A percentile compares a stretch with the other conserved stretches of the same genome.
Conservation (phyloP, 345 rosid genomes). For the Tarenaya hassleriana region DNA sequence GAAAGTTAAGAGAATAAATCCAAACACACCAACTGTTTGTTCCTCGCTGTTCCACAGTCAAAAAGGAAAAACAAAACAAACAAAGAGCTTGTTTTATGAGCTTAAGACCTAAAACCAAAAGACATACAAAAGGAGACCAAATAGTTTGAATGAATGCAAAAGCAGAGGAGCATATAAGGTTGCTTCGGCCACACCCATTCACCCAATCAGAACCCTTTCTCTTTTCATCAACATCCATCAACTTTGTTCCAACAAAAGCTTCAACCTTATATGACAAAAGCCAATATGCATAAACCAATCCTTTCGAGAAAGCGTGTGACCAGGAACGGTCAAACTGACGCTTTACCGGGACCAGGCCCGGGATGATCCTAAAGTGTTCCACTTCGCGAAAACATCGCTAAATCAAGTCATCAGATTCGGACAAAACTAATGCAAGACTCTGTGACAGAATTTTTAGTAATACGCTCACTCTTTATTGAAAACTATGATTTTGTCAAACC, state of each 20-base stretch:
- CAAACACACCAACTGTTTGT: slow-evolving; percentile 19
- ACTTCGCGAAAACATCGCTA: too few relatives aligned
- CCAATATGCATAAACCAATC: slow-evolving; percentile 19
- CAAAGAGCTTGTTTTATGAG: slow-evolving; percentile 26
- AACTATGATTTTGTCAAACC: slow-evolving; percentile 16
- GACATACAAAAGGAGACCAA: too few relatives aligned
- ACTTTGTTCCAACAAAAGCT: slow-evolving; percentile 23
- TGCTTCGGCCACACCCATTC: slow-evolving; percentile 29
- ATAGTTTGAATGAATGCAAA: slow-evolving; percentile 22
- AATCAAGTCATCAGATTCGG: slow-evolving; percentile 25
- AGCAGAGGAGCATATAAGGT: slow-evolving; percentile 28
- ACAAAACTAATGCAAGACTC: too few relatives aligned
- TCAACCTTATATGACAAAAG: slow-evolving; percentile 19
- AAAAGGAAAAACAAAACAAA: slow-evolving; percentile 18
- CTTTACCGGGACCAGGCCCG: slow-evolving; percentile 29
- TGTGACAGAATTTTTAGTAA: too few relatives aligned
- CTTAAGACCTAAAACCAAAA: slow-evolving; percentile 32
- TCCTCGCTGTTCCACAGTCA: slow-evolving; percentile 16
- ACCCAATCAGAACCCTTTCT: slow-evolving; percentile 30
- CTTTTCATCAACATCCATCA: slow-evolving; percentile 17
- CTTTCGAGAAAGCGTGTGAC: slow-evolving; percentile 28
- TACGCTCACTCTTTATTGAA: slow-evolving; percentile 14
- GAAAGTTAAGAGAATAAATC: slow-evolving; percentile 23
- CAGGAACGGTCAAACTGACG: slow-evolving; percentile 24
- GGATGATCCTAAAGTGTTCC: slow-evolving; percentile 27